These are phyloP conservation scores for Zopfia rhizophila DNA, from an alignment of 2,329 filamentous ascomycete species.

Conservation along the genomic window DNA sequence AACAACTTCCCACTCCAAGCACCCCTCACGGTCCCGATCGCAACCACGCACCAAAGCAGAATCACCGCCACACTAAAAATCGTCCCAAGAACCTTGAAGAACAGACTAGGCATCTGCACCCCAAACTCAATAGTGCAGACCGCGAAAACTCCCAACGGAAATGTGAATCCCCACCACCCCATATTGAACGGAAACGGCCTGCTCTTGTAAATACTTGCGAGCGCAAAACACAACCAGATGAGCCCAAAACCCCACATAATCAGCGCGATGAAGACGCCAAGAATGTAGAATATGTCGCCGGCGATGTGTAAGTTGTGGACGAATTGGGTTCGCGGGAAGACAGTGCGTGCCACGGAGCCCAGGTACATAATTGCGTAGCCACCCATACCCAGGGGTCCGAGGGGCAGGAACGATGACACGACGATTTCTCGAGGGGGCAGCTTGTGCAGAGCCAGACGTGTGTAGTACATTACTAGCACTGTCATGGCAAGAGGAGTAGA, in stretches of 20 bases:
- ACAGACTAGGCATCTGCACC: conserved; percentile 63
- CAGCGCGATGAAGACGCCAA: conserved; percentile 64
- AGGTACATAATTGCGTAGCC: conserved; percentile 68
- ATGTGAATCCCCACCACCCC: conserved; percentile 71
- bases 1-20: conserved; percentile 63
- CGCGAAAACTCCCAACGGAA: conserved; percentile 68
- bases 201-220: conserved; percentile 59
- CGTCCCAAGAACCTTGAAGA: conserved; percentile 68
- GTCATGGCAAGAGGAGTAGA: conserved; percentile 70
- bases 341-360: conserved; percentile 53
- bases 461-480: conserved; percentile 75
- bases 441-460: conserved; percentile 73
- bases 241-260: conserved; percentile 68
- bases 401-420: conserved; percentile 73
- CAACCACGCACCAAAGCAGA: conserved; percentile 66
- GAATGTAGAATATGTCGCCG: conserved; percentile 68
- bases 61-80: conserved; percentile 64
- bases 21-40: conserved; percentile 60
- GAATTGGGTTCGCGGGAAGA: conserved; percentile 54
- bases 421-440: conserved; percentile 74
- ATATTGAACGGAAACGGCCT: conserved; percentile 68
- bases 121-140: conserved; percentile 60
- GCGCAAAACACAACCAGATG: conserved; percentile 65
- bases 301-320: conserved; percentile 52
- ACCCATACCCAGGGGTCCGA: conserved; percentile 74